These are phyloP conservation scores for Sphaerosporella brunnea DNA, from an alignment of 495 filamentous ascomycete genomes.

Conservation along the genomic window DNA sequence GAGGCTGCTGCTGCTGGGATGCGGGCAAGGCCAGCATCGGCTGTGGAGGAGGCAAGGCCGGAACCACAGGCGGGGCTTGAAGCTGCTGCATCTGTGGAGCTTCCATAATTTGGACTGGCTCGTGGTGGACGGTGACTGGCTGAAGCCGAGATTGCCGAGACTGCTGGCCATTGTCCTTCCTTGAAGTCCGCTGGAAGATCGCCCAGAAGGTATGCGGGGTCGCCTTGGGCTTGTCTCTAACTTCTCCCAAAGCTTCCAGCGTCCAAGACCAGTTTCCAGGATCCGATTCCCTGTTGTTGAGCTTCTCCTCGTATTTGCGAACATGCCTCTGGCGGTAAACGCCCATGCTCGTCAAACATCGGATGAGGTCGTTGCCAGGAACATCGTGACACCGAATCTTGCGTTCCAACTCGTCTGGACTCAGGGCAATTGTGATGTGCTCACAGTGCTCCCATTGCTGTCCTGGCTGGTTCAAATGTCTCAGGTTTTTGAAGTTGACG, in stretches of 20 bases:
- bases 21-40: background rate
- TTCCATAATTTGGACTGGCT: conserved; percentile 6
- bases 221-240: conserved; percentile 13
- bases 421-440: conserved; percentile 19
- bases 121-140: conserved; percentile 4
- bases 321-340: conserved; percentile 21
- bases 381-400: conserved; percentile 21
- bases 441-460: conserved; percentile 17
- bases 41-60: background rate
- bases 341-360: conserved; percentile 13
- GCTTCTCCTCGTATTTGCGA: conserved; percentile 16
- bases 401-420: conserved; percentile 19
- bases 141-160: conserved; percentile 3
- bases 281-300: conserved; percentile 17
- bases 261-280: conserved; percentile 18
- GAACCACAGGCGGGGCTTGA: background rate
- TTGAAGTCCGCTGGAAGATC: conserved; percentile 20
- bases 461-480: background rate
- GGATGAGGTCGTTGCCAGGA: conserved; percentile 17
- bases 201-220: conserved; percentile 22
- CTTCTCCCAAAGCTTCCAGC: conserved; percentile 20
- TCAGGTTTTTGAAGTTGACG: conserved; percentile 8
- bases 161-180: conserved; percentile 1
- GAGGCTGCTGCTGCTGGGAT: background rate
- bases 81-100: conserved; percentile 1